phyloP scores from a whole-genome alignment of 805 yeast species.

The Millerago galiae region DNA sequence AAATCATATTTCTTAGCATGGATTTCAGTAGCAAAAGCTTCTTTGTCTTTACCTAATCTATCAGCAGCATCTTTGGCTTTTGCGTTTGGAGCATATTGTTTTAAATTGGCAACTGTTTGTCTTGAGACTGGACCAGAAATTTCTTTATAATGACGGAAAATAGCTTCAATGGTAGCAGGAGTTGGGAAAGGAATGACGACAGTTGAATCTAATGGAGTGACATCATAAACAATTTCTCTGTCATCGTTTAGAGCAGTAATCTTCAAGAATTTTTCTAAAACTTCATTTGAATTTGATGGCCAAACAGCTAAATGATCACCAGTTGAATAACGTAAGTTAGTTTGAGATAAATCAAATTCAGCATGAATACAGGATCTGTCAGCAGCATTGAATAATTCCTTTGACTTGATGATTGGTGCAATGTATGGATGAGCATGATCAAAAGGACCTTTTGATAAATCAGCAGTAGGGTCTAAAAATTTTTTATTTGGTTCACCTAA shows the following conservation, averaged over 20 bases:
- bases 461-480: constrained; percentile 29
- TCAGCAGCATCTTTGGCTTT: constrained; percentile 36
- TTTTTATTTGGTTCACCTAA: constrained; percentile 69
- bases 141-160: constrained; percentile 80
- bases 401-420: constrained; percentile 54
- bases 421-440: constrained; percentile 77
- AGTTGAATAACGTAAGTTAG: constrained; percentile 79
- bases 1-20: constrained; percentile 57
- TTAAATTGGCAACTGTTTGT: constrained; percentile 66
- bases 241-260: constrained; percentile 55
- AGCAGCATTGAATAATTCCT: constrained; percentile 61
- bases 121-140: constrained; percentile 92
- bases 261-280: constrained; percentile 56
- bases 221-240: constrained; percentile 49
- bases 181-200: constrained; percentile 57
- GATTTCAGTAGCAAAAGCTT: constrained; percentile 57
- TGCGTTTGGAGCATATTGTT: constrained; percentile 74
- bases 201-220: constrained; percentile 68
- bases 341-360: constrained; percentile 74
- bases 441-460: constrained; percentile 60
- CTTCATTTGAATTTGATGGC: constrained; percentile 83
- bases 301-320: constrained; percentile 96
- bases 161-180: constrained; percentile 86
- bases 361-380: constrained; percentile 83
- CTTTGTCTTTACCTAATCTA: constrained; percentile 61